A percentile compares a stretch with the other conserved stretches of the same genome.
Conservation (phyloP, 352 stramenopile genomes). For the Phytophthora hibernalis region DNA sequence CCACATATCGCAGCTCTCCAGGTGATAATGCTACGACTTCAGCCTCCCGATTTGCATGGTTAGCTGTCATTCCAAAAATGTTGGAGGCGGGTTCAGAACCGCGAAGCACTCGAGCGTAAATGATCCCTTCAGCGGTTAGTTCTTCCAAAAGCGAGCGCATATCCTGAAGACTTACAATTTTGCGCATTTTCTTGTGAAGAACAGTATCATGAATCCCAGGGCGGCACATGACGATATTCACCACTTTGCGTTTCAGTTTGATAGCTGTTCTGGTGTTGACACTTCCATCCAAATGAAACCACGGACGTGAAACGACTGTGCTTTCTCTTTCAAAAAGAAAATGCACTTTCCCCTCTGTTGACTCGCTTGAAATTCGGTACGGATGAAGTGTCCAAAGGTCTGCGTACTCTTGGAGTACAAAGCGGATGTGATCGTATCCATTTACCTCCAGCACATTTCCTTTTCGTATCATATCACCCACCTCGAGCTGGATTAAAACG, state of each 20-base stretch:
- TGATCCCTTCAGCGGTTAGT: slow-evolving; percentile 60
- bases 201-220: slow-evolving; percentile 69
- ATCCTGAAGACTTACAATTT: slow-evolving; percentile 75
- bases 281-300: slow-evolving; percentile 78
- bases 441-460: slow-evolving; percentile 68
- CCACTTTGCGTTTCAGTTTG: slow-evolving; percentile 76
- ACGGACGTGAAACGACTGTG: slow-evolving; percentile 66
- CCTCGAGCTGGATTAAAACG: slow-evolving; percentile 35
- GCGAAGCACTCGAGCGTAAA: slow-evolving; percentile 62
- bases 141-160: slow-evolving; percentile 74
- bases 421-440: slow-evolving; percentile 58
- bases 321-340: slow-evolving; percentile 76
- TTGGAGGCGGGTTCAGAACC: slow-evolving; percentile 19
- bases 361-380: slow-evolving; percentile 56
- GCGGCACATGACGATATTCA: slow-evolving; percentile 82
- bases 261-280: slow-evolving; percentile 62
- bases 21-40: slow-evolving; percentile 37
- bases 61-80: slow-evolving; percentile 42
- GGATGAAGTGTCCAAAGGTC: slow-evolving; percentile 70
- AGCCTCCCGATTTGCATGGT: slow-evolving; percentile 1
- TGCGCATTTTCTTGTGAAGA: slow-evolving; percentile 78
- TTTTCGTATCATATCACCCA: slow-evolving; percentile 50
- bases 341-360: slow-evolving; percentile 63
- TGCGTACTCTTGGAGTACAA: slow-evolving; percentile 54
- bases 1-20: slow-evolving; percentile 58